A percentile compares a stretch with the other conserved stretches of the same genome.
phyloP scores from a whole-genome alignment of 2,329 filamentous ascomycete species.

The Sporothrix phasma region DNA sequence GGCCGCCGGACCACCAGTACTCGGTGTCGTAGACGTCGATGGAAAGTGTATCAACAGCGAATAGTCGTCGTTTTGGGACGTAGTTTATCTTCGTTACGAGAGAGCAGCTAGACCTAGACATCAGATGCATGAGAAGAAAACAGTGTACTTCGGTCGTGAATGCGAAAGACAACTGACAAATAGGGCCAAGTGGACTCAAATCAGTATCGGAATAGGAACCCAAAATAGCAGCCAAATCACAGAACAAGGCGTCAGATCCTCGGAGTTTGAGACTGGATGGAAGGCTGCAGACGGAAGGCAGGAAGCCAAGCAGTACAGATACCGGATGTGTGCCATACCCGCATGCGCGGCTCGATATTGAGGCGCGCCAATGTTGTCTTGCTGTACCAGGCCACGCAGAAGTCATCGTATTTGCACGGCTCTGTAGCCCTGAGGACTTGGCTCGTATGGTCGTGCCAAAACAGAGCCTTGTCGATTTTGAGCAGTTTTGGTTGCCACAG shows the following conservation, averaged over 20 bases:
- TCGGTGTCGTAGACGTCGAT: slow-evolving; percentile 16
- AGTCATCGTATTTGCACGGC: neutral
- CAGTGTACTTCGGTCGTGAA: no score
- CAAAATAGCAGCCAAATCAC: no score
- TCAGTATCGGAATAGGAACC: no score
- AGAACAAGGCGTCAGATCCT: no score
- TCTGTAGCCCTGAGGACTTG: neutral
- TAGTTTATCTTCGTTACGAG: no score
- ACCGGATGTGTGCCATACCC: neutral
- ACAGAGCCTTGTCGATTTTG: neutral
- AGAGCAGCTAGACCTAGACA: no score
- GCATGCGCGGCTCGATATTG: slow-evolving; percentile 1
- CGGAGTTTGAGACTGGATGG: neutral
- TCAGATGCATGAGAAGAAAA: no score
- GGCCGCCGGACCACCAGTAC: slow-evolving; percentile 18
- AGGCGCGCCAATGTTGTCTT: neutral
- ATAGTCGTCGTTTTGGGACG: no score
- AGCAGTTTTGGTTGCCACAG: neutral
- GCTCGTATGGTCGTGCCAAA: neutral
- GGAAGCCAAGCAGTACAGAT: neutral
- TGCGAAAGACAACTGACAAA: no score
- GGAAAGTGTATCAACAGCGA: no score
- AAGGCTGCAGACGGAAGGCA: neutral
- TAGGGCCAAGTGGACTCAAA: no score
- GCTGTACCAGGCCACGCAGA: neutral